Evolutionary conservation across 2,329 filamentous ascomycete species (phyloP).

Genomic region (Cordyceps fumosorosea): DNA sequence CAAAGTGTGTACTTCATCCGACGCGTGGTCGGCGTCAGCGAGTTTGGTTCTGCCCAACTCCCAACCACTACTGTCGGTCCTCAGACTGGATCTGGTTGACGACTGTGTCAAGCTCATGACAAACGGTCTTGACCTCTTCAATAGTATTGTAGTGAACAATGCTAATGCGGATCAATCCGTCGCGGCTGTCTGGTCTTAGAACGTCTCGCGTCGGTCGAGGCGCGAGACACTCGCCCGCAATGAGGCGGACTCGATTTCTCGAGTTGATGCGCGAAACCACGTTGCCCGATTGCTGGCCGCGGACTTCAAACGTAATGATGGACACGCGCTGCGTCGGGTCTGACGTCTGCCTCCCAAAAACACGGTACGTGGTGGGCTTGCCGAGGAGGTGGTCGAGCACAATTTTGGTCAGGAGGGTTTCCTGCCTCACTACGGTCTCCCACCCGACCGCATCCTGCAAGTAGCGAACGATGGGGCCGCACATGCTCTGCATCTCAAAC

Average conservation of each 20-base stretch:
- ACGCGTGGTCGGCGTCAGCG: too few relatives aligned
- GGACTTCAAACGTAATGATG: neutral
- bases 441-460: constrained; percentile 26
- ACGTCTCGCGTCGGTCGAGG: neutral
- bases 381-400: neutral
- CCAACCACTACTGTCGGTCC: neutral
- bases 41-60: neutral
- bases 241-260: neutral
- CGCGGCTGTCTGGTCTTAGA: neutral
- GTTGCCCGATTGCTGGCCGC: neutral
- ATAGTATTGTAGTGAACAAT: constrained; percentile 8
- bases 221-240: neutral
- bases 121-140: neutral
- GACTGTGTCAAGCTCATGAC: neutral
- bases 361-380: neutral
- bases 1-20: neutral
- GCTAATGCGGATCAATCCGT: neutral
- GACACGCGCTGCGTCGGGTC: neutral
- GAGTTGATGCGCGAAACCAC: constrained; percentile 6
- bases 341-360: neutral
- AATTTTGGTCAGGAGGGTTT: neutral
- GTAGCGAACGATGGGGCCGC: constrained; percentile 51
- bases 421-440: constrained; percentile 2
- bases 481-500: constrained; percentile 41
- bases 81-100: neutral